Base-by-base conservation (phyloP, 345 rosid species). In the Sonneratia alba region DNA sequence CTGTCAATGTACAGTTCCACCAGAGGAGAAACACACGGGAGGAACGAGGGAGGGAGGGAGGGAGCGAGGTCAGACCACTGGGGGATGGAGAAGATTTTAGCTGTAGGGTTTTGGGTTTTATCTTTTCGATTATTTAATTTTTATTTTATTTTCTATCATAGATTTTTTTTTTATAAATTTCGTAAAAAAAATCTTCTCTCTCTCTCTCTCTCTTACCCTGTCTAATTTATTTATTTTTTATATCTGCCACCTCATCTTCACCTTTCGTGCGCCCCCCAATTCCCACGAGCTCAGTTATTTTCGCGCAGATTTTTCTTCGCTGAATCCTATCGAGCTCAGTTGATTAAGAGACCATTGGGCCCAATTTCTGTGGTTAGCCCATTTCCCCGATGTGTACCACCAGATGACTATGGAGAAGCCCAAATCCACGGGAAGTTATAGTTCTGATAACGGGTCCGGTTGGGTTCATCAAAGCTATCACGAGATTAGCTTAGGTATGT, bases 61-160 rank as follows among this genome's bases (percentile, higher is more conserved):
- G 13, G 34, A 8, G 24, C 7, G 63, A 57, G 11, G 36, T 36
- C 18, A 66, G 66, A 71, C 55, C 73, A 36, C 76, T 62, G 73
- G 79, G 70, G 73, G 81, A 68, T n/a, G 22, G 48, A 38, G 43
- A 47, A 68, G 67, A 67, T 43, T n/a, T 71, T 40, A 62, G 40
- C 78, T 73, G 83, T 79, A 84, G 84, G 85, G 84, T 74, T 81
- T 84, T 81, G 87, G 88, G 92, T 75, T 88, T 88, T 88, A 84
- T 82, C 87, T 77, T 77, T 55, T 77, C n/a, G 79, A 67, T 77
- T 64, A 42, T 15, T 70, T 70, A 48, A 37, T 32, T 48, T 27
- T 27, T 69, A 18, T 70, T 53, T 70, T 14, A 70, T 49, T 70
- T 55, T 36, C 27, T 3, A 36, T 70, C 16, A n/a, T 55, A 10